Percentiles rank a stretch among this genome's conserved stretches.
These are phyloP conservation scores for Exserohilum rostratum DNA, from an alignment of 2,329 filamentous ascomycete species.

Conservation along the genomic window DNA sequence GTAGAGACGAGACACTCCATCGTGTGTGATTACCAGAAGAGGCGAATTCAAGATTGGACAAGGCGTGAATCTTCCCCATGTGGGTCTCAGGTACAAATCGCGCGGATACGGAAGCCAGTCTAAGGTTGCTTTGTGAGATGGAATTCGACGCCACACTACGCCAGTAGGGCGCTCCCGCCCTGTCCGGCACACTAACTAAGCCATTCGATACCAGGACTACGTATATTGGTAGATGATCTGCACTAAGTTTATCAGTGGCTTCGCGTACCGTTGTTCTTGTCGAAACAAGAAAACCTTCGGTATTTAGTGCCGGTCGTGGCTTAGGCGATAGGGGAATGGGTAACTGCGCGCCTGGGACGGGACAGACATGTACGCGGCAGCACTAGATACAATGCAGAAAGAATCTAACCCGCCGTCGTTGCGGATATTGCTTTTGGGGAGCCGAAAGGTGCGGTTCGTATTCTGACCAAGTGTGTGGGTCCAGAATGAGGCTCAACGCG, in stretches of 20 bases:
- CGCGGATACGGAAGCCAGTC: neutral
- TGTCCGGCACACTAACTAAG: neutral
- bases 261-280: constrained; percentile 1
- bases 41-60: neutral
- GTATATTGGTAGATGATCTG: neutral
- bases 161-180: neutral
- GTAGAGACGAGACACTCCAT: constrained; percentile 3
- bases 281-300: neutral
- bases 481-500: neutral
- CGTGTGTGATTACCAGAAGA: neutral
- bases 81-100: neutral
- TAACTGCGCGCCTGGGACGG: neutral
- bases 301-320: neutral
- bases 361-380: neutral
- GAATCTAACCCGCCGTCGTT: too few species aligned
- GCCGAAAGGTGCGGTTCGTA: neutral
- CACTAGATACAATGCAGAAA: neutral
- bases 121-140: neutral
- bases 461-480: neutral
- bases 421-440: neutral
- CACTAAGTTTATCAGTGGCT: neutral
- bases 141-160: neutral
- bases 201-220: neutral
- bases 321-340: neutral
- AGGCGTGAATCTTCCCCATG: neutral